Evolutionary conservation across 2,329 filamentous ascomycete species (phyloP).

Genomic region (Hymenoscyphus occultus): DNA sequence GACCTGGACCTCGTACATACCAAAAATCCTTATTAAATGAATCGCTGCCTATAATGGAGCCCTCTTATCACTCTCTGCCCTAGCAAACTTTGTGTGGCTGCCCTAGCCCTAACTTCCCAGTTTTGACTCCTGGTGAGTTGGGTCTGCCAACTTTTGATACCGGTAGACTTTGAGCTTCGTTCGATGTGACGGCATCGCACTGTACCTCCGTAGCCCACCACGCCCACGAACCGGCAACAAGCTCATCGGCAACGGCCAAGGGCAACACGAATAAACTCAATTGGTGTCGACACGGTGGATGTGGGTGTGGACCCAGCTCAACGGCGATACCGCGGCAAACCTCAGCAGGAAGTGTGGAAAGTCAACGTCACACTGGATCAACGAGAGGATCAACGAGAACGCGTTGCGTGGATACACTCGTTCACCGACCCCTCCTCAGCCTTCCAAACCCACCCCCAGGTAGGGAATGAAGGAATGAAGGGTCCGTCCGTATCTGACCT

Average conservation of each 20-base stretch:
- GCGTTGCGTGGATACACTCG: neutral
- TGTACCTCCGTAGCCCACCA: no score
- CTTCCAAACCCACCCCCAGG: neutral
- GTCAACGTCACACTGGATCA: slow-evolving; percentile 25
- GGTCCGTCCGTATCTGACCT: neutral
- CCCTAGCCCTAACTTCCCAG: no score
- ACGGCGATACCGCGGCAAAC: slow-evolving; percentile 22
- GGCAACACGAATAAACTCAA: neutral
- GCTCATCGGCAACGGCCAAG: neutral
- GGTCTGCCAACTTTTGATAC: no score
- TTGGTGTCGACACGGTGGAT: neutral
- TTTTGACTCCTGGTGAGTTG: no score
- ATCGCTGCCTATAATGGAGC: no score
- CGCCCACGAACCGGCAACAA: neutral
- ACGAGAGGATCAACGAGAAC: neutral
- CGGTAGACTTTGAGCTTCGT: no score
- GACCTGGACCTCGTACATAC: no score
- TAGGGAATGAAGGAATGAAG: slow-evolving; percentile 9
- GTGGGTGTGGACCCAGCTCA: neutral
- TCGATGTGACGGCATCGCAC: no score
- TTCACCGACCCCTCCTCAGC: slow-evolving; percentile 8
- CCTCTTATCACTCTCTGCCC: no score
- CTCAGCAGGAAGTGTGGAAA: slow-evolving; percentile 15
- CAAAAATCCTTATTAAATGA: no score
- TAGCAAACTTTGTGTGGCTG: no score